phyloP scores from a whole-genome alignment of 345 rosid genomes.

The Eucalyptus virginea region DNA sequence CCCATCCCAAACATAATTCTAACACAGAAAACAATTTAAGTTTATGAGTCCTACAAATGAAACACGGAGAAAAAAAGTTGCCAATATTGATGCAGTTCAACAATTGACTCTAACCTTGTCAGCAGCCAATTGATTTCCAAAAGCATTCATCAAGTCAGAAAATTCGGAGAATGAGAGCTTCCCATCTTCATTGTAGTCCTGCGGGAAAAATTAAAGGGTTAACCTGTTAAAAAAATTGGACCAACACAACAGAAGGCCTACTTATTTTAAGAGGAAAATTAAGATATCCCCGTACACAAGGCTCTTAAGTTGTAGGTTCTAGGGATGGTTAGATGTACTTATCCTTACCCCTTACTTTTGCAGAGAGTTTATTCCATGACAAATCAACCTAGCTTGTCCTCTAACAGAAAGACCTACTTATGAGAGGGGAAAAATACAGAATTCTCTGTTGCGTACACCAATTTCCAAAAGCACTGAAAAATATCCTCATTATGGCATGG shows the following conservation, averaged over 20 bases:
- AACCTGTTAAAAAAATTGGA: background rate
- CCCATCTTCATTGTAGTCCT: slow-evolving; percentile 88
- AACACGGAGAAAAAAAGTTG: background rate
- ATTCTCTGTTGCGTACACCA: background rate
- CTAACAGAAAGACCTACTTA: background rate
- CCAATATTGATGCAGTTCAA: background rate
- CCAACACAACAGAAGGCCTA: background rate
- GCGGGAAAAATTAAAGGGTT: background rate
- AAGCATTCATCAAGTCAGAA: slow-evolving; percentile 61
- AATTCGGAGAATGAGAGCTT: slow-evolving; percentile 70
- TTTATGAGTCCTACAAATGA: background rate
- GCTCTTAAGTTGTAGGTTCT: background rate
- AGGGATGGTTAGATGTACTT: background rate
- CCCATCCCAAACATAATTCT: background rate
- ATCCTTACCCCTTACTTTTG: background rate
- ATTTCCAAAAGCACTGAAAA: background rate
- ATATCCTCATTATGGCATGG: background rate
- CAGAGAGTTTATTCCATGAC: background rate
- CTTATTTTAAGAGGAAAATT: background rate
- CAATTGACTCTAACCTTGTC: slow-evolving; percentile 44
- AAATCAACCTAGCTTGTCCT: background rate
- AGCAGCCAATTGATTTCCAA: slow-evolving; percentile 72
- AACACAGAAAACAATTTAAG: background rate
- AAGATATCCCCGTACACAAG: background rate
- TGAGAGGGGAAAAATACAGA: background rate